These are phyloP conservation scores for Crithidia mellificae DNA, from an alignment of 208 protist genomes.

Conservation along the genomic window DNA sequence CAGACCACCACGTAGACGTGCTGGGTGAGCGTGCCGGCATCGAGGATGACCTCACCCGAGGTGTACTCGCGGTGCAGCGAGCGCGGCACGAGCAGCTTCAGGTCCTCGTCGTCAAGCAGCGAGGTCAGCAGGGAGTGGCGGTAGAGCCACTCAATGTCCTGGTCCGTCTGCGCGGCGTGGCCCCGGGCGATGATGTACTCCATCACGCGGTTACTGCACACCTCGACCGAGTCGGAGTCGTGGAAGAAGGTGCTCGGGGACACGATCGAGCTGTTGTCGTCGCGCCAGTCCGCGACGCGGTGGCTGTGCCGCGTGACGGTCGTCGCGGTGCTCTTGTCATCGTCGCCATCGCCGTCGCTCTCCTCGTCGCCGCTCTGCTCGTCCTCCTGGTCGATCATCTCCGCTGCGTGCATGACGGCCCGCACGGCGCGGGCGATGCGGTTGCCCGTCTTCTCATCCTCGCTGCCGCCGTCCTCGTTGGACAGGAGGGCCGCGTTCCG, in stretches of 20 bases:
- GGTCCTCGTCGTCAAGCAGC: slow-evolving; percentile 48
- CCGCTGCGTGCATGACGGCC: slow-evolving; percentile 28
- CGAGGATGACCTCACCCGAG: slow-evolving; percentile 55
- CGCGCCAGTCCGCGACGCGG: slow-evolving; percentile 41
- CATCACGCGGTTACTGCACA: slow-evolving; percentile 52
- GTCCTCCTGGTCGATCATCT: slow-evolving; percentile 35
- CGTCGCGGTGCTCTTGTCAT: slow-evolving; percentile 19
- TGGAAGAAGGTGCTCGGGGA: slow-evolving; percentile 52
- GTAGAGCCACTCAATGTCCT: slow-evolving; percentile 63
- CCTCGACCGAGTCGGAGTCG: slow-evolving; percentile 21
- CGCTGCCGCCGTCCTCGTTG: neutral
- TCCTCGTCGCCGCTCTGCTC: slow-evolving; percentile 8
- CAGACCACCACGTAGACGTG: slow-evolving; percentile 75
- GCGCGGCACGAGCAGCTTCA: slow-evolving; percentile 35
- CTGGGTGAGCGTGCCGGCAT: slow-evolving; percentile 23
- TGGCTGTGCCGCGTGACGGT: slow-evolving; percentile 28
- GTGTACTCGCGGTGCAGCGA: slow-evolving; percentile 78
- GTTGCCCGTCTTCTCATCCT: slow-evolving; percentile 26
- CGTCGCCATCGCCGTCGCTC: slow-evolving; percentile 16
- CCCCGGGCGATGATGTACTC: slow-evolving; percentile 53
- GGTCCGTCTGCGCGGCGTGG: slow-evolving; percentile 42
- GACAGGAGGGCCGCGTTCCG: neutral
- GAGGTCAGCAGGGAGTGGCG: slow-evolving; percentile 56
- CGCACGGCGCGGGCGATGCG: slow-evolving; percentile 23
- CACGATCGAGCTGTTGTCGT: slow-evolving; percentile 46